Evolutionary conservation across 1,139 yeast species (phyloP).

Genomic region (Pichia sorboxylosa): DNA sequence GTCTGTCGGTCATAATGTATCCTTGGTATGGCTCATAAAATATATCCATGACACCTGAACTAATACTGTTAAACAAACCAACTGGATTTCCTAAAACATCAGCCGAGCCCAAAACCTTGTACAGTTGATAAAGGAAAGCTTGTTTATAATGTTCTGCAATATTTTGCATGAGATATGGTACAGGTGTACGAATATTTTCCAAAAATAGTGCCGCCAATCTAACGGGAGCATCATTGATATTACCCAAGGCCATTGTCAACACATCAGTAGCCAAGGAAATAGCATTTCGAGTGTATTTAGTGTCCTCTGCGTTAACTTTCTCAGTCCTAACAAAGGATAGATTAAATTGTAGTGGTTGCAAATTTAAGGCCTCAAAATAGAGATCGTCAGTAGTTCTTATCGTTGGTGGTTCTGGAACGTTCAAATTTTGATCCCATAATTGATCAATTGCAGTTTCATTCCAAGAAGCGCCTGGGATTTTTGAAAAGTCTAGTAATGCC

Average conservation of each 20-base stretch:
- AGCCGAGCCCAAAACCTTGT: constrained; percentile 90
- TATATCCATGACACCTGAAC: constrained; percentile 92
- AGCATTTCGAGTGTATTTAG: constrained; percentile 49
- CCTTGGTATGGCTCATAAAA: constrained; percentile 98
- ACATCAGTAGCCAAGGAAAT: constrained; percentile 62
- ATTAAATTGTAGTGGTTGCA: constrained; percentile 85
- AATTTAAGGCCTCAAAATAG: constrained; percentile 83
- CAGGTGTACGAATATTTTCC: constrained; percentile 81
- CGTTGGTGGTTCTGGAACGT: constrained; percentile 60
- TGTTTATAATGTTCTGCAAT: constrained; percentile 83
- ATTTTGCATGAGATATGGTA: constrained; percentile 60
- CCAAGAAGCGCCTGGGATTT: constrained; percentile 65
- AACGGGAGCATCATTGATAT: constrained; percentile 94
- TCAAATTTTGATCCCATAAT: constrained; percentile 51
- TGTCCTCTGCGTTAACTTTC: constrained; percentile 50
- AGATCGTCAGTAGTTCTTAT: constrained; percentile 53
- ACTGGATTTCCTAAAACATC: constrained; percentile 96
- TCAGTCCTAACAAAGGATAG: constrained; percentile 90
- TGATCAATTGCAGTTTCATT: constrained; percentile 36
- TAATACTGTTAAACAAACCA: constrained; percentile 81
- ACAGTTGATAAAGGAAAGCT: constrained; percentile 83
- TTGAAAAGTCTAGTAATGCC: constrained; percentile 69
- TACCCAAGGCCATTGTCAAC: constrained; percentile 93
- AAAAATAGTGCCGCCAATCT: constrained; percentile 75
- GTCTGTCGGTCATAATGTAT: constrained; percentile 83